Base-by-base conservation (phyloP, 108 stramenopile genomes). In the Cyclostephanos invisitatus region DNA sequence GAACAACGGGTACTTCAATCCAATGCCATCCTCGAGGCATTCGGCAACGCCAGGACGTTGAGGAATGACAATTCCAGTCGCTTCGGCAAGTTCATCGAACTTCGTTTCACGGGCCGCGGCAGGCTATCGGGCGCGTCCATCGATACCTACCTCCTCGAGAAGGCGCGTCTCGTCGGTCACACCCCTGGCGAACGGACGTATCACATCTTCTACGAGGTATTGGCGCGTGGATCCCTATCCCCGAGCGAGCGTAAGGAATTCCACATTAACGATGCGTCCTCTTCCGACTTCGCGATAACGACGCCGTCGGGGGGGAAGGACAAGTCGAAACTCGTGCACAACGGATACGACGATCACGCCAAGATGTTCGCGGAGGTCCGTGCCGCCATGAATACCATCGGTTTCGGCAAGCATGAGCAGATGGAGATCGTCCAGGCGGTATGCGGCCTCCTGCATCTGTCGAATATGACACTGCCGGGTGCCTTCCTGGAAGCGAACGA, bases 1-100 rank as follows among this genome's bases (percentile, higher is more conserved):
- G 90, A 90, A 51, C 73, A 87, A 24, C 81, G 82, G 53, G 87
- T 95, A 7, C 47, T 95, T 9, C 74, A 90, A 65, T 91, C 88
- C 51, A 92, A 95, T 70, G 89, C 90, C 27, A 87, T 95, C 62
- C 65, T 95, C 24, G 94, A 95, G 83, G 85, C 91, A 38, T 95
- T 95, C 80, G 94, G 94, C 17, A 95, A 95, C 75, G 94, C 94
- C 8, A 57, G 88, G 29, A 92, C 91, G 7, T 62, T 87, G 11
- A 84, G 91, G 44, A 94, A 91, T 70, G 89, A 96, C 76, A 97
- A 97, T 62, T 94, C 93, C 14, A 86, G 85, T 5, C 81, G 98
- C 9, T 98, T 98, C 75, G 98, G 98, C 11, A 98, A 98, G 74
- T 98, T 91, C 68, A 96, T 98, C 67, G 89, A 91, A 57, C 67